Evolutionary conservation across 2,329 filamentous ascomycete species (phyloP), one percentile per base, ranked within the genome.

Genomic region (Pseudocercospora macadamiae): DNA sequence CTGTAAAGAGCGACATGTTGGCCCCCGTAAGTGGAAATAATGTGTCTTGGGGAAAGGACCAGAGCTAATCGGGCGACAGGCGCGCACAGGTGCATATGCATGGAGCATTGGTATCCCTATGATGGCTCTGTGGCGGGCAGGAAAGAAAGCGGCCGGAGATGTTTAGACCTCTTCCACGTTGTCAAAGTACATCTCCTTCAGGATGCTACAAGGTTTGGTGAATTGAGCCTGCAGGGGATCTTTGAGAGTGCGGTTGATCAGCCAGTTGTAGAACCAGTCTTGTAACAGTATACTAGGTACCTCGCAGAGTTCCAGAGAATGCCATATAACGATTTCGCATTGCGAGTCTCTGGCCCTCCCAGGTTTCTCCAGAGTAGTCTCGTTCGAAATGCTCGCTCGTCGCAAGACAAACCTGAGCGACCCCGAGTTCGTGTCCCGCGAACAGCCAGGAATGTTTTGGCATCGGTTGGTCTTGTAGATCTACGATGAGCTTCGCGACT

Each of bases 361-460:
- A 9, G 18, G 21, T 42, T 21, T 47, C 9, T 4, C 30, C 25
- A 12, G 34, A 57, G 34, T 57, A 14, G 30, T 63, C 57, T 32
- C 62, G 59, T 26, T 64, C 60, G 62, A 67, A 70, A 12, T 59
- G 56, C 30, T 59, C 57, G 12, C 51, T 63, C 7, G 66, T 68
- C 26, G 57, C 32, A 26, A 63, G 23, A 7, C 64, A 55, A 2
- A 63, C 59, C 21, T 65, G 64, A 2, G 67, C 66, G 19, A 70
- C 64, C 5, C 65, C 67, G 8, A 68, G 44, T 54, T 71, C 68
- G 45, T 68, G 66, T 1, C 45, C 51, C 3, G 59, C 64, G 51
- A 69, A 71, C 3, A 70, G 63, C 68, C 70, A 73, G 6, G 66
- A 70, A 63, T 64, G 66, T 54, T 12, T 51, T 28, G 61, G 53